phyloP scores from a whole-genome alignment of 257 asterid species.

The Voacanga thouarsii region DNA sequence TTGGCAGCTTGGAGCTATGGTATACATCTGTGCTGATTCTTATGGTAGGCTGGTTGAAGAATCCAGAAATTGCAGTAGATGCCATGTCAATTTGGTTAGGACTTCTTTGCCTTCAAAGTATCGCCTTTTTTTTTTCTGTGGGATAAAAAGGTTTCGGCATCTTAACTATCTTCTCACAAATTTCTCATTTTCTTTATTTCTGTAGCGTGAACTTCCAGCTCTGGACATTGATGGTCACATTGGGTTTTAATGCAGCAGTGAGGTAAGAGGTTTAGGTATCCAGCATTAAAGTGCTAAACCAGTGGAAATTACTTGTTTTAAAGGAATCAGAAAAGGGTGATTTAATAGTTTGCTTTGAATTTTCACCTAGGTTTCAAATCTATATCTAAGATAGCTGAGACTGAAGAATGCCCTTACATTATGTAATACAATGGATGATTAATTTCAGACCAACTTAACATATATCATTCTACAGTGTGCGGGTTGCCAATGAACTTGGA shows the following conservation, averaged over 20 bases:
- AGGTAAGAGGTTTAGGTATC: slow-evolving; percentile 36
- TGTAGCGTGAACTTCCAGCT: slow-evolving; percentile 68
- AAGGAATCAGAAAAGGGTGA: too few relatives aligned
- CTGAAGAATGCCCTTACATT: background rate
- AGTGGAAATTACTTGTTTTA: too few relatives aligned
- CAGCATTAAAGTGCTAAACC: background rate
- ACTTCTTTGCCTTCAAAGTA: background rate
- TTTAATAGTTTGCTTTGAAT: too few relatives aligned
- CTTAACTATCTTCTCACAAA: background rate
- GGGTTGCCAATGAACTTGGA: slow-evolving; percentile 81
- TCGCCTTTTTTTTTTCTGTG: too few relatives aligned
- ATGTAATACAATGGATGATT: background rate
- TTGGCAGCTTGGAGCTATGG: slow-evolving; percentile 83
- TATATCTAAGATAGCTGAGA: background rate
- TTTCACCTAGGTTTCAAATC: background rate
- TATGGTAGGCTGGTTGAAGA: slow-evolving; percentile 74
- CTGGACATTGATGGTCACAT: slow-evolving; percentile 69
- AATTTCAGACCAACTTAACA: background rate
- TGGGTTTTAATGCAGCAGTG: slow-evolving; percentile 88
- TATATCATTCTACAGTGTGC: slow-evolving; percentile 46
- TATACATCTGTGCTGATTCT: slow-evolving; percentile 64
- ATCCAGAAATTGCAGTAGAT: slow-evolving; percentile 76
- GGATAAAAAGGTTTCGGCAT: too few relatives aligned
- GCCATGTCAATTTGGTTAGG: slow-evolving; percentile 81
- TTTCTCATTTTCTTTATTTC: slow-evolving; percentile 3